These are phyloP conservation scores for Camillea tinctor DNA, from an alignment of 2,329 filamentous ascomycete species.

Conservation along the genomic window DNA sequence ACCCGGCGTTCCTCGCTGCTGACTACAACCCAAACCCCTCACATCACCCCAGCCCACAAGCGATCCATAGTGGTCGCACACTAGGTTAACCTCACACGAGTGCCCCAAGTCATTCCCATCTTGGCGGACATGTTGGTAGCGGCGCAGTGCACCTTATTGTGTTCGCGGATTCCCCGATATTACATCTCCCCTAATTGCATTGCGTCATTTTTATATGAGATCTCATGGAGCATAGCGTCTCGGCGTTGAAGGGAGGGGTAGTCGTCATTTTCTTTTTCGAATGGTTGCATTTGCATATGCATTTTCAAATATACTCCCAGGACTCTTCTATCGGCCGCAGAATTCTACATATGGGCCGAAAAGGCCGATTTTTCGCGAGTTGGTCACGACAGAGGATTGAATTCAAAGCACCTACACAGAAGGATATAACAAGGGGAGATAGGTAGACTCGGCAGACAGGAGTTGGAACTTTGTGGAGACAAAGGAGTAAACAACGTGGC, in stretches of 20 bases:
- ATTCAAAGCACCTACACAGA: neutral
- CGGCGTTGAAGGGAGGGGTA: constrained; percentile 29
- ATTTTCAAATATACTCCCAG: constrained; percentile 5
- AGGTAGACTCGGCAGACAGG: neutral
- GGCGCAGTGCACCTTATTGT: constrained; percentile 12
- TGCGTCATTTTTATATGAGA: constrained; percentile 24
- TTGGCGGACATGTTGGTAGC: constrained; percentile 11
- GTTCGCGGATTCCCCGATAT: constrained; percentile 14
- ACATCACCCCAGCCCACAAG: constrained; percentile 41
- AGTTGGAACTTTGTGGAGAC: neutral
- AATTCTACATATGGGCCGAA: too few species aligned
- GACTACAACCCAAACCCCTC: constrained; percentile 38
- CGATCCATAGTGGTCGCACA: constrained; percentile 53
- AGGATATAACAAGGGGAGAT: neutral
- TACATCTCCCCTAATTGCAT: constrained; percentile 23
- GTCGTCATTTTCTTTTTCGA: constrained; percentile 19
- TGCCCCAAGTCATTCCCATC: constrained; percentile 3
- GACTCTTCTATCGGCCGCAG: too few species aligned
- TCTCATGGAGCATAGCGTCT: constrained; percentile 34
- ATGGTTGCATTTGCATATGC: constrained; percentile 18
- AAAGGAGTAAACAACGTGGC: too few species aligned
- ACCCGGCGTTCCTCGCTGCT: constrained; percentile 38
- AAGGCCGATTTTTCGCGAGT: neutral
- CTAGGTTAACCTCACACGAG: constrained; percentile 40
- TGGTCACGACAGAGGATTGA: neutral